Base-by-base conservation (phyloP, 495 filamentous ascomycete species). In the Beverwykella pulmonaria region DNA sequence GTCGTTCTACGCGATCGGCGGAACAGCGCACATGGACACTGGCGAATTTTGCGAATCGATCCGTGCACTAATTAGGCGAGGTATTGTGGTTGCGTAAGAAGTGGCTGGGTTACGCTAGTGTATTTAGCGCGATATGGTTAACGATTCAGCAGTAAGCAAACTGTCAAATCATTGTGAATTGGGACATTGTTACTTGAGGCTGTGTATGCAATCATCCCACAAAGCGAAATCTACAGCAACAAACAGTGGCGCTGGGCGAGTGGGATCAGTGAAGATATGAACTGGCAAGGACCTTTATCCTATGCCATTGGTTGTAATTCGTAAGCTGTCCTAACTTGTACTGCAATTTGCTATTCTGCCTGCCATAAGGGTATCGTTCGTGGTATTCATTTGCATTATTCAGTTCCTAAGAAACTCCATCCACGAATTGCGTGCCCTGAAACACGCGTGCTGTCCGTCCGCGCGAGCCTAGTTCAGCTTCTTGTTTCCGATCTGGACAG, bases 401-500 rank as follows among this genome's bases (percentile, higher is more conserved):
- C 25, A 15, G 52, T 52, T 10, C 41, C 32, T 17, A 20, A 48
- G 23, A 20, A 15, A n/a, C 17, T 41, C 20, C 17, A 12, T 20
- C 20, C 17, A 20, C 39, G 20, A 46, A 3, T n/a, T 2, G 2
- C 9, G 39, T 44, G 39, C 6, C 39, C 15, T n/a, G 9, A 4
- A n/a, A 44, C 15, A 12, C 8, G 6, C 48, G 22, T 25, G 20
- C 19, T 1, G 3, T 27, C 48, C 59, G 29, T n/a, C 15, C 17
- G 20, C 3, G 3, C 23, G 46, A 9, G 25, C 50, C 47, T 60
- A 70, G 56, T 70, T 71, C 44, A 68, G 36, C 50, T 72, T 72
- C 61, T 68, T 72, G 52, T 72, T 58, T 26, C 69, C 69, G 19
- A 72, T 61, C 52, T 65, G 50, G 49, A 72, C 69, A 15, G 65